These are phyloP conservation scores for Capsaspora owczarzaki DNA, from an alignment of 78 protist genomes.

Conservation along the genomic window DNA sequence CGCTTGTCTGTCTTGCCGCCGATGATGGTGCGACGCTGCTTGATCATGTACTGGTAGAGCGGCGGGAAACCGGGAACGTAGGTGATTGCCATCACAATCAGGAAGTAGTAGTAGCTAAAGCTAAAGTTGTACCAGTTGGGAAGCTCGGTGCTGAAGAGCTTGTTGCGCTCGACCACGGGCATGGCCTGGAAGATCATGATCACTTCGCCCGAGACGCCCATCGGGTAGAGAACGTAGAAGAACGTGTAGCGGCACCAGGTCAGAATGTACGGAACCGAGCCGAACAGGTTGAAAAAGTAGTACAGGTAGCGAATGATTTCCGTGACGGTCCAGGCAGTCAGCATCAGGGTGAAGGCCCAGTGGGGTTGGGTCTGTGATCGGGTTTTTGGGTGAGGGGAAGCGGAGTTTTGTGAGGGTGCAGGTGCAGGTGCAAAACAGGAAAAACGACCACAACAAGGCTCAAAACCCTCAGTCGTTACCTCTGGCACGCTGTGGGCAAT, in stretches of 20 bases:
- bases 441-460: too few relatives aligned
- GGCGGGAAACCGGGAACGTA: conserved; percentile 59
- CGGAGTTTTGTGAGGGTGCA: background rate
- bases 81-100: conserved; percentile 15
- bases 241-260: conserved; percentile 54
- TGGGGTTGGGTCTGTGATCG: background rate
- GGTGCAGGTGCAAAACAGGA: conserved; percentile 5
- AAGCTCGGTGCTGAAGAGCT: background rate
- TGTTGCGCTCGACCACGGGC: conserved; percentile 11
- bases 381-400: too few relatives aligned
- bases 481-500: conserved; percentile 25
- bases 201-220: conserved; percentile 57
- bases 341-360: conserved; percentile 30
- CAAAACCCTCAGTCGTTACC: too few relatives aligned
- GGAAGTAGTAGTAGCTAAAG: conserved; percentile 9
- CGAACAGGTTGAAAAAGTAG: conserved; percentile 44
- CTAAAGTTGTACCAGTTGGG: conserved; percentile 44
- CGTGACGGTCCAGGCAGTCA: conserved; percentile 46
- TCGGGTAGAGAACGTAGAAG: conserved; percentile 49
- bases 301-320: conserved; percentile 54
- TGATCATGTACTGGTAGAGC: conserved; percentile 54
- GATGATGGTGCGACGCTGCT: conserved; percentile 50
- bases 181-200: conserved; percentile 22
- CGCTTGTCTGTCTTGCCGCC: background rate
- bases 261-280: conserved; percentile 40